A percentile compares a stretch with the other conserved stretches of the same genome.
Conservation (phyloP, 345 rosid species). For the thale cress (Arabidopsis thaliana) region TAIR10.1 NC_003071.7:11756001-11756500, state of each 20-base stretch:
- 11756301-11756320: background rate
- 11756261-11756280: background rate
- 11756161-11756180: constrained; percentile 13
- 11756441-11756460: background rate
- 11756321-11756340: background rate
- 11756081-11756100: constrained; percentile 21
- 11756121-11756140: constrained; percentile 8
- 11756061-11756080: background rate
- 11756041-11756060: background rate
- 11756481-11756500: background rate
- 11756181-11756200: background rate
- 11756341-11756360: background rate
- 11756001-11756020: background rate
- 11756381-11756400: background rate
- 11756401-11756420: constrained; percentile 3
- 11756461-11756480: background rate
- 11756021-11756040: background rate
- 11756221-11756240: background rate
- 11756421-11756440: constrained; percentile 1
- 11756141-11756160: constrained; percentile 6
- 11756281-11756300: too few relatives aligned
- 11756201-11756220: background rate
- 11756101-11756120: constrained; percentile 27
- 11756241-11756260: background rate
- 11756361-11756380: background rate